Base-by-base conservation (phyloP, 2,329 filamentous ascomycete genomes). In the Chaetomiaceae sp. region DNA sequence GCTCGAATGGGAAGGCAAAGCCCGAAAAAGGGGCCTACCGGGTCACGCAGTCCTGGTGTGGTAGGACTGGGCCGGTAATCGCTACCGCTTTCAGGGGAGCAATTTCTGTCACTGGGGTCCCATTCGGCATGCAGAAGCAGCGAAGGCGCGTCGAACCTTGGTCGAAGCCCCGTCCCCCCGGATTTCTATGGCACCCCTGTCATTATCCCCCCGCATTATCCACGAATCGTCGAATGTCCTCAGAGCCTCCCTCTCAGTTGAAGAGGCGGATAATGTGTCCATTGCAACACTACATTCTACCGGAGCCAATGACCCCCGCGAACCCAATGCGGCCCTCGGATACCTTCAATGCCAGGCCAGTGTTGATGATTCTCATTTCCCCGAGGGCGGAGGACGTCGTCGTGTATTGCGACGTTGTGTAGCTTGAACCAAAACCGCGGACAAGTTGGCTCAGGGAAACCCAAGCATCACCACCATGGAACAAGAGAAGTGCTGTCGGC, bases 1-100 rank as follows among this genome's bases (percentile, higher is more conserved):
- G 25, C 51, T 41, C 32, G 42, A 54, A 54, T 29, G 13, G 51
- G 51, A 49, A 54, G 46, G 51, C 34, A 40, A 45, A 1, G 16
- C 34, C 29, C 29, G 7, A 49, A 48, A n/a, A 49, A 33, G 25
- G 40, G 18, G 18, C 38, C 20, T 10, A 36, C 33, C 51, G 18
- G 46, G 51, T 21, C 23, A 23, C 14, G n/a, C 33, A 34, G 2
- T 18, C 14, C 5, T 21, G 43, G 43, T 6, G 20, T 48, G 21
- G 23, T 32, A 47, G 37, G 16, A 48, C 43, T 20, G 9, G 48
- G 34, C 25, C 43, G 37, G 27, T 29, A 23, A 48, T 53, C 36
- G 25, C 36, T 52, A 13, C 42, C 42, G 4, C n/a, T 33, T 46
- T 40, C 14, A 14, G 13, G 40, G 21, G 11, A 11, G 21, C 3